These are phyloP conservation scores for Hemisphaericaspora nanyangensis DNA, from an alignment of 805 yeast species.

Conservation along the genomic window DNA sequence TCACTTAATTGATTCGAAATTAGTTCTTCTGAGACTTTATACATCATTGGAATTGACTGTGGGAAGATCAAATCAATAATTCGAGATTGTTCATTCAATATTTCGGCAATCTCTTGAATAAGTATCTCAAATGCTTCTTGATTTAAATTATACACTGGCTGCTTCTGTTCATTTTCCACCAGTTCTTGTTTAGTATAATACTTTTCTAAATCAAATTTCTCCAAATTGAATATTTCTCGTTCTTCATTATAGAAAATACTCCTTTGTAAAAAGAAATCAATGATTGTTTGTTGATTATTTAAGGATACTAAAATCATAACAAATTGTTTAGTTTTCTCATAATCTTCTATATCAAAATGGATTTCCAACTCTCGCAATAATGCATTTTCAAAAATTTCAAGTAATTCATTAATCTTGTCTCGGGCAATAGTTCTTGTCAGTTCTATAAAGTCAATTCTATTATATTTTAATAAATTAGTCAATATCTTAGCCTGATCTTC, in stretches of 20 bases:
- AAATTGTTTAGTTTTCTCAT: slow-evolving; percentile 30
- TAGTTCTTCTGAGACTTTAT: slow-evolving; percentile 45
- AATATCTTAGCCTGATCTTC: slow-evolving; percentile 49
- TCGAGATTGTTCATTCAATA: slow-evolving; percentile 34
- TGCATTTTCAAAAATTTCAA: slow-evolving; percentile 71
- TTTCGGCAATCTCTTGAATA: slow-evolving; percentile 24
- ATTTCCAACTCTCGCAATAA: slow-evolving; percentile 64
- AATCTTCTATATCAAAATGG: slow-evolving; percentile 48
- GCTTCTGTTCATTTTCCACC: slow-evolving; percentile 5
- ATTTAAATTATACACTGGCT: slow-evolving; percentile 6
- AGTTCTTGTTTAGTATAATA: slow-evolving; percentile 15
- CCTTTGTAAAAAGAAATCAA: slow-evolving; percentile 42
- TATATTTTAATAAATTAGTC: slow-evolving; percentile 36
- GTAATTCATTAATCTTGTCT: slow-evolving; percentile 48
- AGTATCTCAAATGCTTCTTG: slow-evolving; percentile 19
- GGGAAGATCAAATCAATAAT: slow-evolving; percentile 45
- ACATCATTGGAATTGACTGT: slow-evolving; percentile 41
- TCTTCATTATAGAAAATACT: slow-evolving; percentile 37
- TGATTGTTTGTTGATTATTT: slow-evolving; percentile 39
- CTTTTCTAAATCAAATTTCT: slow-evolving; percentile 18
- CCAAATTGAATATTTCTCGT: slow-evolving; percentile 25
- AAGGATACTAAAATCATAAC: slow-evolving; percentile 32
- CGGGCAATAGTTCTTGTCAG: slow-evolving; percentile 25
- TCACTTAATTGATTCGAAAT: slow-evolving; percentile 38
- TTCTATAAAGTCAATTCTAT: slow-evolving; percentile 29